Conservation (phyloP, 306 rosid species). For the Rosa chinensis region DNA sequence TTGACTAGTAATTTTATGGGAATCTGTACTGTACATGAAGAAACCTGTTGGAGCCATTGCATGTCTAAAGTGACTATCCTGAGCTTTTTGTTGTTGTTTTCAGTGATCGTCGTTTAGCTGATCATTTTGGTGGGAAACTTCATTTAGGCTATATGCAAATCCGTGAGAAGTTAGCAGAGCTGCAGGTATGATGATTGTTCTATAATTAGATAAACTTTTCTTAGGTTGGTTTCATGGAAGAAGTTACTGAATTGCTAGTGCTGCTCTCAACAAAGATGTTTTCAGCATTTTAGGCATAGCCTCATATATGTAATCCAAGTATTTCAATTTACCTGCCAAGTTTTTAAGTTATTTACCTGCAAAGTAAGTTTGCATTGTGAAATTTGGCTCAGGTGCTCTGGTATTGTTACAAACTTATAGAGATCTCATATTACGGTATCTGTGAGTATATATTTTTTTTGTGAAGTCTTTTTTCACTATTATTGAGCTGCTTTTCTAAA, state of each 20-base stretch:
- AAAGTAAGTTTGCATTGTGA: slow-evolving; percentile 30
- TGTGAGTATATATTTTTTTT: slow-evolving; percentile 31
- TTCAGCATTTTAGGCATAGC: background rate
- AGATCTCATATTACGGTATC: slow-evolving; percentile 36
- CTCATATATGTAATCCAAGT: background rate
- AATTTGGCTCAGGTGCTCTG: slow-evolving; percentile 50
- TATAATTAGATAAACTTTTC: slow-evolving; percentile 2
- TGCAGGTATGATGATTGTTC: slow-evolving; percentile 60
- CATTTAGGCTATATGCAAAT: slow-evolving; percentile 98
- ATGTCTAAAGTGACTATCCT: slow-evolving; percentile 33
- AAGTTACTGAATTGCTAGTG: background rate
- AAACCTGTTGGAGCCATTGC: slow-evolving; percentile 24
- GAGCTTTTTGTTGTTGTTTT: slow-evolving; percentile 36
- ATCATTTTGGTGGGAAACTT: slow-evolving; percentile 99
- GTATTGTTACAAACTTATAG: slow-evolving; percentile 40
- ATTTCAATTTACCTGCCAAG: slow-evolving; percentile 5
- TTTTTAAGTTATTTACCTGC: slow-evolving; percentile 15
- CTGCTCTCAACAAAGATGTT: background rate
- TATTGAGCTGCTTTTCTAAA: background rate
- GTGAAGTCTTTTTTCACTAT: slow-evolving; percentile 5
- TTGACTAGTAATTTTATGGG: slow-evolving; percentile 57
- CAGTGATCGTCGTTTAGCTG: slow-evolving; percentile 99
- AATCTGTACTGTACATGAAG: slow-evolving; percentile 36
- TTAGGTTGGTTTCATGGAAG: slow-evolving; percentile 15
- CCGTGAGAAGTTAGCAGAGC: slow-evolving; percentile 93